Evolutionary conservation across 441 rosid genomes (phyloP), one percentile per base, ranked within the genome.

Genomic region (Jatropha podagrica): DNA sequence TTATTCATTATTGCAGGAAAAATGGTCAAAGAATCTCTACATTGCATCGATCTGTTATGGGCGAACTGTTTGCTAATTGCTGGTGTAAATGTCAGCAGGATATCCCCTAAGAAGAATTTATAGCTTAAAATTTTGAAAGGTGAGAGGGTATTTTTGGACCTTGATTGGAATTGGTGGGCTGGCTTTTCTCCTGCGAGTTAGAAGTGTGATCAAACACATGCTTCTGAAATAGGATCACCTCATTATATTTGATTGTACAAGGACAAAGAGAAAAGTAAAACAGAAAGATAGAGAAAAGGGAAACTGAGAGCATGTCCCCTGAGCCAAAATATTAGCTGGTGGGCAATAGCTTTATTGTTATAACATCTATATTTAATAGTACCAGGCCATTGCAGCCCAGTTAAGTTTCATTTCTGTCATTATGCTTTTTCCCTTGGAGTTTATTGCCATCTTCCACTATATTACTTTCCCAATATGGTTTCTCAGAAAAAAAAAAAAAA

Each of bases 21-120:
- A 92, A 82, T 92, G 93, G 97, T 77, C 92, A 0, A 92, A 90
- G 78, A 92, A 90, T 83, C 91, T 90, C 77, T 92, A 90, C 84
- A 86, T 92, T 74, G 93, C 93, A 77, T 87, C 95, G 15, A 86
- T 92, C 71, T 90, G 95, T 78, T 88, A 90, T 55, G 94, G 97
- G 68, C 77, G 94, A 78, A 92, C 94, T 0, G 93, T 88, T 41
- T 88, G 91, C 89, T 89, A 83, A 87, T 54, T 60, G 66, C 46
- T 18, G 68, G 66, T 2, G 72, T 59, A 69, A 65, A 77, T 51
- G 76, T 44, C 49, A 54, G 72, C 37, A n/a, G 38, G 12, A 61
- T 3, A 68, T 49, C 78, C 18, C 32, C 51, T 10, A 11, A 51
- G 61, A 49, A n/a, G 1, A 9, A 52, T 73, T 26, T 10, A 77